These are phyloP conservation scores for Calonectria ilicicola DNA, from an alignment of 2,329 filamentous ascomycete species.

Conservation along the genomic window DNA sequence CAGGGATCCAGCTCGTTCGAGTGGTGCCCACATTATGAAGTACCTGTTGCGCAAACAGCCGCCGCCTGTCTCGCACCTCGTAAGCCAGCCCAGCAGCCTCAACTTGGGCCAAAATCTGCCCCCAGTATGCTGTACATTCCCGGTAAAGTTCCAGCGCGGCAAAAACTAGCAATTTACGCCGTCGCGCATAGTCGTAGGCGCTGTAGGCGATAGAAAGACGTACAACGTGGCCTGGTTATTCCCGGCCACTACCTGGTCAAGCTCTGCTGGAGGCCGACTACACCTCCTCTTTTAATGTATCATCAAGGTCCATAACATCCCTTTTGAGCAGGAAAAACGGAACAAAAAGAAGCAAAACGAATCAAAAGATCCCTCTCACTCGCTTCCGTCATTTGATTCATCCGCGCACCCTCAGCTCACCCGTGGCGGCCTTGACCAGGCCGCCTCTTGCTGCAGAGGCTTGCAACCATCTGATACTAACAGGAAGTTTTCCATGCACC, in stretches of 20 bases:
- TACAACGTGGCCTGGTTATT: too few relatives aligned
- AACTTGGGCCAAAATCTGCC: neutral
- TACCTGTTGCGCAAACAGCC: neutral
- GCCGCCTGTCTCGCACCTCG: neutral
- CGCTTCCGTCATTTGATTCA: neutral
- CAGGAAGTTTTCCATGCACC: neutral
- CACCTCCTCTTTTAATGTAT: neutral
- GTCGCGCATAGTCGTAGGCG: too few relatives aligned
- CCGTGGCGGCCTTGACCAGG: neutral
- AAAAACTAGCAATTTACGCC: too few relatives aligned
- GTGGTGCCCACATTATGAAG: neutral
- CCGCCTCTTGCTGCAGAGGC: neutral
- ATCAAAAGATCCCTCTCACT: neutral
- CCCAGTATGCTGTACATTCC: neutral
- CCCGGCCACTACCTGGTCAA: neutral
- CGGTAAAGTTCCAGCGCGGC: neutral
- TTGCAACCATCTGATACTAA: neutral
- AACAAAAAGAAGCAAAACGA: neutral
- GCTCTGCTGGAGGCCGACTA: neutral
- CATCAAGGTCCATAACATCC: neutral
- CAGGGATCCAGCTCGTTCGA: too few relatives aligned
- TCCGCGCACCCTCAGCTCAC: neutral
- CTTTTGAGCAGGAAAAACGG: neutral
- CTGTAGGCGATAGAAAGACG: too few relatives aligned
- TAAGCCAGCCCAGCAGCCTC: neutral